phyloP scores from a whole-genome alignment of 2,329 filamentous ascomycete genomes.

The Lojkania enalia region DNA sequence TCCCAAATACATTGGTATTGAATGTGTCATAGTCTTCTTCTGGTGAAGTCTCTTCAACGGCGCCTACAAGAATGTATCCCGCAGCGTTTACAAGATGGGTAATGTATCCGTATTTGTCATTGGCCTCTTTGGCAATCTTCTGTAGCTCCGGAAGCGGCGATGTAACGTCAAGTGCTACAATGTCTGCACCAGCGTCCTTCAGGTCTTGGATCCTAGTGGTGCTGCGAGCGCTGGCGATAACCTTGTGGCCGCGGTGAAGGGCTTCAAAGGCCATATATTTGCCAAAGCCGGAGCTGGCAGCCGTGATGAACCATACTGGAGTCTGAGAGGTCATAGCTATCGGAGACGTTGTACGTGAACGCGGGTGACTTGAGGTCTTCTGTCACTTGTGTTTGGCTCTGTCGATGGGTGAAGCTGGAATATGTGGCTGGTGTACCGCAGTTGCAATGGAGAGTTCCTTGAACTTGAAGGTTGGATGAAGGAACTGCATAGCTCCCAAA shows the following conservation, averaged over 20 bases:
- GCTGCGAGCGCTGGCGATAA: constrained; percentile 54
- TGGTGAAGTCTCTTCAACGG: constrained; percentile 49
- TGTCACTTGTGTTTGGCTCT: neutral
- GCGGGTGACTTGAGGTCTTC: neutral
- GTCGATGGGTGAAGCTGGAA: too few species aligned
- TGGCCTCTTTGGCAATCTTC: constrained; percentile 41
- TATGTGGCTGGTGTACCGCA: neutral
- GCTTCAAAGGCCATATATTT: constrained; percentile 49
- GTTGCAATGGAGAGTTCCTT: neutral
- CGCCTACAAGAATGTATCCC: constrained; percentile 50
- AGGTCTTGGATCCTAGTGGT: constrained; percentile 40
- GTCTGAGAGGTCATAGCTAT: constrained; percentile 20
- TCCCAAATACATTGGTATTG: constrained; percentile 60
- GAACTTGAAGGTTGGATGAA: constrained; percentile 1
- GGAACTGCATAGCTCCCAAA: neutral
- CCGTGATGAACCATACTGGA: constrained; percentile 56
- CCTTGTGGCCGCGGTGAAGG: constrained; percentile 50
- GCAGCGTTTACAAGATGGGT: constrained; percentile 55
- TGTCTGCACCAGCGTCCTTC: constrained; percentile 41
- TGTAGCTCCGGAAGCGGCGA: constrained; percentile 40
- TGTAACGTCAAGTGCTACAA: constrained; percentile 49
- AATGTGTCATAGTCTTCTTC: constrained; percentile 50
- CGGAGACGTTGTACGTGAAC: neutral
- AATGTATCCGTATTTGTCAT: constrained; percentile 46
- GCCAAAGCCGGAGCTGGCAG: constrained; percentile 54